Evolutionary conservation across 2,329 filamentous ascomycete genomes (phyloP).

Genomic region (Fusarium cyanostomum): DNA sequence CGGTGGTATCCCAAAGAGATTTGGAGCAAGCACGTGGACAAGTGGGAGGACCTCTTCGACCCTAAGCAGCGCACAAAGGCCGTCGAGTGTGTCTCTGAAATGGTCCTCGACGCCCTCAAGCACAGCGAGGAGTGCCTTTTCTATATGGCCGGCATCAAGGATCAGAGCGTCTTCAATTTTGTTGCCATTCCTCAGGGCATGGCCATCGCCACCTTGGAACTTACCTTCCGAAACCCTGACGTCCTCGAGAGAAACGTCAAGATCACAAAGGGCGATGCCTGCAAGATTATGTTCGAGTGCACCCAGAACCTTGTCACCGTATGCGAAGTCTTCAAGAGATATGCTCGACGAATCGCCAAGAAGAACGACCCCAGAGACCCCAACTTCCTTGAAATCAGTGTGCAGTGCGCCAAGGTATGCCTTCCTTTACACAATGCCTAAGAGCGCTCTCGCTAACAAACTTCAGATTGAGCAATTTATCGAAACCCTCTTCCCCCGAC

Average conservation of each 20-base stretch:
- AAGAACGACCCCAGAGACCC: conserved; percentile 96
- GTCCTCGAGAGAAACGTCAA: conserved; percentile 92
- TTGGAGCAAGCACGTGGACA: conserved; percentile 93
- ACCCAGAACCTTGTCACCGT: conserved; percentile 88
- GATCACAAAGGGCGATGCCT: conserved; percentile 95
- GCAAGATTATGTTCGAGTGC: conserved; percentile 88
- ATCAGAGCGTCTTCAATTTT: conserved; percentile 99
- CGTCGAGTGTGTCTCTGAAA: conserved; percentile 87
- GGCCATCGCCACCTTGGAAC: conserved; percentile 94
- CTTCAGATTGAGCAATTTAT: conserved; percentile 91
- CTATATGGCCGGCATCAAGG: conserved; percentile 93
- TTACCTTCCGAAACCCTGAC: conserved; percentile 89
- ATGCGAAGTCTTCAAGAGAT: conserved; percentile 82
- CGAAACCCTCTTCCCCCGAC: conserved; percentile 88
- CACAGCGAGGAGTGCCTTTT: conserved; percentile 95
- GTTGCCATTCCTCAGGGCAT: conserved; percentile 96
- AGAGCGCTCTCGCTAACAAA: conserved; percentile 18
- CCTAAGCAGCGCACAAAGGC: conserved; percentile 80
- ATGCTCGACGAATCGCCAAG: conserved; percentile 83
- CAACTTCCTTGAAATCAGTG: conserved; percentile 90
- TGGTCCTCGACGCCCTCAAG: conserved; percentile 89
- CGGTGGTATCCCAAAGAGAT: conserved; percentile 97
- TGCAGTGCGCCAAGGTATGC: conserved; percentile 82
- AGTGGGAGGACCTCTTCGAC: conserved; percentile 90
- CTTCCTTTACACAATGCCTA: rapidly evolving